Percentiles rank a stretch among this genome's conserved stretches.
phyloP scores from a whole-genome alignment of 2,329 filamentous ascomycete genomes.

The Neonectria sp. region DNA sequence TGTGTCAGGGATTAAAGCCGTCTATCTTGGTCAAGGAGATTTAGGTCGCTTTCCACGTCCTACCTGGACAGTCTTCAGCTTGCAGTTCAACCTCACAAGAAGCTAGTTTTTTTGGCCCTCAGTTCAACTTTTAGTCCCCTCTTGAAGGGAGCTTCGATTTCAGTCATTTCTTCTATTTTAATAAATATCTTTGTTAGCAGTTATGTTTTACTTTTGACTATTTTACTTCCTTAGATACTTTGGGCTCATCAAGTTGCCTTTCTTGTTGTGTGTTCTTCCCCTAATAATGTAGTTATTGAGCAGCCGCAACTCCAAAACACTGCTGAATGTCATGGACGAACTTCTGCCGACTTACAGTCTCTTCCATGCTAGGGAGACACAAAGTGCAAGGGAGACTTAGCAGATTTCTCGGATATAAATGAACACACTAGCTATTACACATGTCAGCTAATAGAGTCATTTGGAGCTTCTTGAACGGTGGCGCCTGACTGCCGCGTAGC shows the following conservation, averaged over 20 bases:
- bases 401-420: too few relatives aligned
- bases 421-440: too few relatives aligned
- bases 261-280: not conserved
- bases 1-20: not conserved
- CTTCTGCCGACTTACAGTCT: too few relatives aligned
- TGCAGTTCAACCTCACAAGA: not conserved
- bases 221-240: not conserved
- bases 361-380: too few relatives aligned
- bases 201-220: not conserved
- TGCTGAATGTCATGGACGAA: too few relatives aligned
- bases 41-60: not conserved
- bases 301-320: too few relatives aligned
- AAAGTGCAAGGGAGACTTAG: too few relatives aligned
- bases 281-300: not conserved
- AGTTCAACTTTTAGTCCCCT: not conserved
- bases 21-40: not conserved
- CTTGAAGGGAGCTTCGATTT: not conserved
- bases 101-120: not conserved
- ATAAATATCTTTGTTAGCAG: not conserved
- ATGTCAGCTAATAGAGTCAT: too few relatives aligned
- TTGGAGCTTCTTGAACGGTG: too few relatives aligned
- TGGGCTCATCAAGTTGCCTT: not conserved
- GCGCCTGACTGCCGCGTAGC: too few relatives aligned
- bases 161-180: not conserved
- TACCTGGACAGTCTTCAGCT: not conserved